Evolutionary conservation across 345 rosid species (phyloP), one percentile per base, ranked within the genome.

Genomic region (Clausena lansium): DNA sequence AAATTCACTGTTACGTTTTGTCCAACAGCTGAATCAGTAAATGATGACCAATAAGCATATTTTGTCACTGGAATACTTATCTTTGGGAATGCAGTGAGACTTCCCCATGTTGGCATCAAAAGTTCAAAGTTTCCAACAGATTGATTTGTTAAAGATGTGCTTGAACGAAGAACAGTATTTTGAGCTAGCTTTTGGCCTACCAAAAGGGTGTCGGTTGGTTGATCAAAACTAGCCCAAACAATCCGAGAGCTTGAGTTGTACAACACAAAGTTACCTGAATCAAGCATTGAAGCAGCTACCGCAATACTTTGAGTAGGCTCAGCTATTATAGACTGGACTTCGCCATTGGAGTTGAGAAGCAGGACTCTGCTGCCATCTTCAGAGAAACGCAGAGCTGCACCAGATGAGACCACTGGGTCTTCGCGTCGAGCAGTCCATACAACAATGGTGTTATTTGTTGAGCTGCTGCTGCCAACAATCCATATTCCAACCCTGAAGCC

Each of bases 91-190:
- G 64, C 72, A 9, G 2, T 7, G 11, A 76, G 55, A 76, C 67
- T 76, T 33, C 79, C 73, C 57, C 38, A 65, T 1, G 5, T 9
- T n/a, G 4, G 28, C 66, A 55, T 76, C 55, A 0, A n/a, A 5
- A 76, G 36, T 25, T 55, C 36, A 14, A 66, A 76, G 30, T 54
- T 76, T 67, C 79, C 63, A 24, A 19, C 2, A 19, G 73, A 55
- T 4, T 67, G 35, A 55, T 67, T 30, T 19, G 52, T 35, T 67
- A 22, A 8, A 1, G 85, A 80, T 13, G 27, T 59, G 9, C 81
- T 59, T 1, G 88, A 83, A 58, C 32, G 52, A 24, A 85, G 69
- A 65, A 66, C 11, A 1, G 9, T 54, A n/a, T 35, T 4, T 24
- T 35, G 25, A 50, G 22, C 10, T 24, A 67, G 73, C 33, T 24